These are phyloP conservation scores for Aureobasidium leucospermi DNA, from an alignment of 2,329 filamentous ascomycete species.

Conservation along the genomic window DNA sequence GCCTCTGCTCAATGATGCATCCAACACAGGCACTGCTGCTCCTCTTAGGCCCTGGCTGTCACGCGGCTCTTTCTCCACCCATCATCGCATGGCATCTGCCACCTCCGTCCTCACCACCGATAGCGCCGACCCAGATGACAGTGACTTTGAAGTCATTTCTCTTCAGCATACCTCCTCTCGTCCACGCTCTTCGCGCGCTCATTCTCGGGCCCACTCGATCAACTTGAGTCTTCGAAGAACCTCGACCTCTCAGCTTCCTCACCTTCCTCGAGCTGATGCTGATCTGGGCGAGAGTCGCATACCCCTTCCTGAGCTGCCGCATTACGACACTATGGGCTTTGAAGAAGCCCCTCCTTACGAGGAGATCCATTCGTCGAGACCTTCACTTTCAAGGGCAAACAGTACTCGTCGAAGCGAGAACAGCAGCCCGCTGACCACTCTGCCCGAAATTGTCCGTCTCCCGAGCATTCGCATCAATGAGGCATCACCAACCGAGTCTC, in stretches of 20 bases:
- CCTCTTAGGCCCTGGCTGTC: slow-evolving; percentile 25
- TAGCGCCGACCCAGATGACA: slow-evolving; percentile 31
- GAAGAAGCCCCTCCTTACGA: slow-evolving; percentile 43
- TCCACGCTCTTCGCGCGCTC: slow-evolving; percentile 5
- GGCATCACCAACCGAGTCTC: slow-evolving; percentile 26
- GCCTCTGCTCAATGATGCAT: slow-evolving; percentile 64
- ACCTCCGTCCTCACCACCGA: slow-evolving; percentile 34
- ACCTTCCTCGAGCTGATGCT: slow-evolving; percentile 18
- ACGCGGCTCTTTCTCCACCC: slow-evolving; percentile 24
- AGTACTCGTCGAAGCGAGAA: slow-evolving; percentile 13
- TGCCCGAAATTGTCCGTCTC: slow-evolving; percentile 34
- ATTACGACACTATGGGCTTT: slow-evolving; percentile 28
- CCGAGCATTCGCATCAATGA: slow-evolving; percentile 39
- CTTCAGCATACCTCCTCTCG: slow-evolving; percentile 32
- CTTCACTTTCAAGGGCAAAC: slow-evolving; percentile 7
- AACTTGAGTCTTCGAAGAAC: slow-evolving; percentile 8
- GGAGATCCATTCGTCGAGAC: neutral
- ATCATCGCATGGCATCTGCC: slow-evolving; percentile 36
- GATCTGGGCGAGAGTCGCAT: slow-evolving; percentile 26
- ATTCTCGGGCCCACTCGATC: slow-evolving; percentile 21
- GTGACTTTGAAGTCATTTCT: slow-evolving; percentile 38
- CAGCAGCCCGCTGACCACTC: slow-evolving; percentile 18
- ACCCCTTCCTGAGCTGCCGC: slow-evolving; percentile 27
- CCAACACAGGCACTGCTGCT: slow-evolving; percentile 45
- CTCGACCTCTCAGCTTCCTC: neutral